Evolutionary conservation across 257 asterid species (phyloP), one percentile per base, ranked within the genome.

Genomic region (Euphrasia confusa): DNA sequence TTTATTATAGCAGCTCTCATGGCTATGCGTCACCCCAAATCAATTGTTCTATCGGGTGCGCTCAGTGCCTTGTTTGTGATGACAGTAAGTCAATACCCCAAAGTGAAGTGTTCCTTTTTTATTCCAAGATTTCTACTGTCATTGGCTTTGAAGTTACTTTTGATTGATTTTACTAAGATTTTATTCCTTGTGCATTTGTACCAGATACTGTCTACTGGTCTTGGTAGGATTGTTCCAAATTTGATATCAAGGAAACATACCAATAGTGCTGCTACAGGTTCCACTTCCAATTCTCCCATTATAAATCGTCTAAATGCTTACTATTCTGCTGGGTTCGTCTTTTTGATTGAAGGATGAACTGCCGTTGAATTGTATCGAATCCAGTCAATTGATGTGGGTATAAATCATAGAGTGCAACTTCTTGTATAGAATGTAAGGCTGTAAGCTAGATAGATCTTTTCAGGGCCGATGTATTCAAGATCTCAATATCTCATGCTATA

Each of bases 11-110:
- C 98, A 33, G 97, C 98, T 73, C 93, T 92, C 59, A 89, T 92
- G 98, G 98, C 98, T 7, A 88, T 92, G 98, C 97, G 96, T 60
- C 96, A 88, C 71, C 96, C 96, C 68, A 88, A 88, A 74, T 83
- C 96, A 54, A 88, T 88, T 48, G 94, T 88, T 71, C 76, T 88
- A 64, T 85, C 94, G 21, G 94, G 96, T 67, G 96, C 96, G 7
- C 94, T 88, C 68, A 88, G 91, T 71, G 94, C 96, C 62, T 78
- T 88, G 84, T 79, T 85, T 77, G 80, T 92, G 69, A 92, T 92
- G 99, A 92, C 99, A 8, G 99, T 89, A 80, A 86, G 95, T 74
- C 62, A 45, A 64, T 57, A 44, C 58, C 66, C 55, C 5, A 4
- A 12, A 9, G 18, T 68, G 39, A 42, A 64, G 26, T 35, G 32